Evolutionary conservation across 495 filamentous ascomycete genomes (phyloP), one percentile per base, ranked within the genome.

Genomic region (Thermochaetoides thermophila): DNA sequence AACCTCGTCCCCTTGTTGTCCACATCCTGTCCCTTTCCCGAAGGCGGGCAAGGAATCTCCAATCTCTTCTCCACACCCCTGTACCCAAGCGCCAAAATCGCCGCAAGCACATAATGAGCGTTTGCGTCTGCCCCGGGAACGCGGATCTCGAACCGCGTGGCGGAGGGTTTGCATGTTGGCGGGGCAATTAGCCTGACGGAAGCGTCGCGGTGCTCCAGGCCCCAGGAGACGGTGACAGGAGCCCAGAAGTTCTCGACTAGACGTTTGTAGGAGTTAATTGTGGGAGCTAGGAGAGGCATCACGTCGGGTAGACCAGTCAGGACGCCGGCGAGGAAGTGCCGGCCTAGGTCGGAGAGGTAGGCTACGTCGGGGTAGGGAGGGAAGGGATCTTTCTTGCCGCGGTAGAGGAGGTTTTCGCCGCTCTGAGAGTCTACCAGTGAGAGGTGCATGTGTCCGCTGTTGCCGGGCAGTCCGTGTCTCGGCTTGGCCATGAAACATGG

Each of bases 401-500:
- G 76, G 37, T 68, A 69, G 44, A 97, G 79, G 17, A 94, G 69
- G 43, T 96, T 96, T 44, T 75, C 77, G 27, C 74, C 71, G 13
- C 63, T 50, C 24, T 68, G 61, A n/a, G n/a, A n/a, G 43, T 81
- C 76, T 9, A 83, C 73, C 19, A 91, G 49, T 0, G 85, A 94
- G 38, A 96, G 50, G 50, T 97, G 89, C 70, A 94, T 89, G 55
- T 97, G 89, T 1, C 89, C 89, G 27, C 76, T 84, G 53, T 94
- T 95, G 7, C 89, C 89, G 0, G 89, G 89, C 0, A 96, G 58
- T 0, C 84, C 84, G 45, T 89, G 70, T 27, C 78, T 72, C 4
- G 89, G 89, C 52, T 96, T 97, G n/a, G 89, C 89, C 89, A 97
- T 97, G 61, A 97, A 97, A 51, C 83, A 87, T 1, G 89, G 89